Percentiles rank a stretch among this genome's conserved stretches.
Conservation (phyloP, 257 asterid species). For the Jacaranda mimosifolia region DNA sequence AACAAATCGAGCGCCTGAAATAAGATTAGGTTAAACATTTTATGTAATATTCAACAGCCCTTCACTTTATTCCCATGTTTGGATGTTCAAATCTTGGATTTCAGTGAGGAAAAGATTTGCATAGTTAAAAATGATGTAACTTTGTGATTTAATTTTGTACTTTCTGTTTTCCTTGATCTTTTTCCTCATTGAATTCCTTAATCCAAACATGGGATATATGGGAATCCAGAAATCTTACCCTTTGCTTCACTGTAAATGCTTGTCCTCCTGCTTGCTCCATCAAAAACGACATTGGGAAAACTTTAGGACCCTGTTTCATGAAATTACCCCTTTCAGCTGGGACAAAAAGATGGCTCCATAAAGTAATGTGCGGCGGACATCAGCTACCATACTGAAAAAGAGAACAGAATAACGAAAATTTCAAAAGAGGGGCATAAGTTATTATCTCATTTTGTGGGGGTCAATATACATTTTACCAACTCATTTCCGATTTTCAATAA, state of each 20-base stretch:
- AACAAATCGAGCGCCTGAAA: constrained; percentile 88
- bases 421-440: not conserved
- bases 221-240: constrained; percentile 60
- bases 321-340: constrained; percentile 38
- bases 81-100: too few relatives aligned
- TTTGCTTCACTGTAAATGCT: constrained; percentile 85
- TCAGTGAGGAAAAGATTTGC: too few relatives aligned
- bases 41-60: not conserved
- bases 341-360: constrained; percentile 96
- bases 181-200: too few relatives aligned
- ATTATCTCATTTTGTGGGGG: not conserved
- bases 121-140: too few relatives aligned
- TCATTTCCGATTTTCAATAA: not conserved
- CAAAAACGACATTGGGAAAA: constrained; percentile 95
- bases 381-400: constrained; percentile 91
- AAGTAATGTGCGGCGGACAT: constrained; percentile 97
- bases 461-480: too few relatives aligned
- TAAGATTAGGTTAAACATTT: not conserved
- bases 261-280: constrained; percentile 99
- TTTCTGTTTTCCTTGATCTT: not conserved
- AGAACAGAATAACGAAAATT: not conserved
- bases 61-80: too few relatives aligned
- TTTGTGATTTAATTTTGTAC: too few relatives aligned
- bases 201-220: too few relatives aligned
- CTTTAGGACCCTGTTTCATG: constrained; percentile 86